phyloP scores from a whole-genome alignment of 2,329 filamentous ascomycete genomes.

The Xylariaceae sp. region DNA sequence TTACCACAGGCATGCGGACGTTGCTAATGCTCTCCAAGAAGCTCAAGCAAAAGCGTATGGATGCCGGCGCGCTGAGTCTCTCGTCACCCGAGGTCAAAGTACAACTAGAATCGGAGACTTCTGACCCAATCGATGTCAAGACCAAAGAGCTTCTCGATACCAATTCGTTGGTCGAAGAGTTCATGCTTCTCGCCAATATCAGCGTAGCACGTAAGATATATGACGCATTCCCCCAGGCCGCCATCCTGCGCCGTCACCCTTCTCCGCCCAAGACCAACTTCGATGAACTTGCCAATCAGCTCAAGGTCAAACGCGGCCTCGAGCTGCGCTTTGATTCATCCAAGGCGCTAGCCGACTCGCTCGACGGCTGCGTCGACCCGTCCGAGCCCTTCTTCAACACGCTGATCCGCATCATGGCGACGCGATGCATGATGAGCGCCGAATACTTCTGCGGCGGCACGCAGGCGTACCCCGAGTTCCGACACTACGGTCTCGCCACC shows the following conservation, averaged over 20 bases:
- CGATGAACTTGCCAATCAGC: slow-evolving; percentile 84
- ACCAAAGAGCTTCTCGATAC: slow-evolving; percentile 92
- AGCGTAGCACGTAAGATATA: slow-evolving; percentile 89
- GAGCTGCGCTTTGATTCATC: slow-evolving; percentile 81
- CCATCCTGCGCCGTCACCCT: slow-evolving; percentile 84
- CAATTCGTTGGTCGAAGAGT: slow-evolving; percentile 96
- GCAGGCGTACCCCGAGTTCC: slow-evolving; percentile 88
- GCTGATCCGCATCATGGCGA: slow-evolving; percentile 92
- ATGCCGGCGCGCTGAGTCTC: slow-evolving; percentile 88
- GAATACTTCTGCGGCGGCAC: slow-evolving; percentile 97
- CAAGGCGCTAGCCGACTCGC: slow-evolving; percentile 85
- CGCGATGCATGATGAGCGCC: slow-evolving; percentile 97
- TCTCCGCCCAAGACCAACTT: slow-evolving; percentile 95
- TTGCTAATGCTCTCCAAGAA: slow-evolving; percentile 87
- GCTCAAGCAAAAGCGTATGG: slow-evolving; percentile 90
- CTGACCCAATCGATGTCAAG: slow-evolving; percentile 92
- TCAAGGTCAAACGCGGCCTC: slow-evolving; percentile 78
- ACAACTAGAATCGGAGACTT: slow-evolving; percentile 90
- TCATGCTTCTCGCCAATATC: slow-evolving; percentile 98
- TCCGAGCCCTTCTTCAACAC: slow-evolving; percentile 96
- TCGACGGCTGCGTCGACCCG: slow-evolving; percentile 76
- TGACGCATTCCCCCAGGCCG: slow-evolving; percentile 88
- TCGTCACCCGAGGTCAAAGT: slow-evolving; percentile 98
- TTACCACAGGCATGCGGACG: slow-evolving; percentile 83
- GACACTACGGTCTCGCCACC: slow-evolving; percentile 91